These are phyloP conservation scores for Lichtheimia ramosa DNA, from an alignment of 371 early-diverging fungal genomes.

Conservation along the genomic window DNA sequence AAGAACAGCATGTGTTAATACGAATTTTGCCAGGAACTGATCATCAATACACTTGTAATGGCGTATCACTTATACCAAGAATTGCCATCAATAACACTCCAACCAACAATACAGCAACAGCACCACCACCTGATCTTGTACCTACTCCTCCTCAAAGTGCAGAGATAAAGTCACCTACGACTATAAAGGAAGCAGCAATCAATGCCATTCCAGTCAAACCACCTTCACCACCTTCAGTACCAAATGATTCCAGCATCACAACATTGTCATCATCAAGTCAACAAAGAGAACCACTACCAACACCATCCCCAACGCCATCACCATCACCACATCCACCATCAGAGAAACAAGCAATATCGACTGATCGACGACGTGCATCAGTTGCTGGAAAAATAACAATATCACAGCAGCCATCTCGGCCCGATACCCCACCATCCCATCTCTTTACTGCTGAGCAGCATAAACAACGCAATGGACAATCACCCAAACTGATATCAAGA, in stretches of 20 bases:
- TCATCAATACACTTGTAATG: not conserved
- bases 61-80: not conserved
- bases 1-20: conserved; percentile 17
- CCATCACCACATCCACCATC: not conserved
- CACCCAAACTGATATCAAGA: too few relatives aligned
- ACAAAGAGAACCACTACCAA: not conserved
- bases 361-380: too few relatives aligned
- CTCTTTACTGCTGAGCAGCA: too few relatives aligned
- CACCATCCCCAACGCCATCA: not conserved
- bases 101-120: not conserved
- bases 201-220: not conserved
- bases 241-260: too few relatives aligned
- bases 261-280: too few relatives aligned
- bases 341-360: too few relatives aligned
- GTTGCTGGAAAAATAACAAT: too few relatives aligned
- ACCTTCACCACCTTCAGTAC: too few relatives aligned
- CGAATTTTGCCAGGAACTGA: not conserved
- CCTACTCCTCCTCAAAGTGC: conserved; percentile 3
- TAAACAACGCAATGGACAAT: too few relatives aligned
- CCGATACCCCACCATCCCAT: too few relatives aligned
- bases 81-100: not conserved
- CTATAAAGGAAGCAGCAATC: not conserved
- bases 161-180: not conserved
- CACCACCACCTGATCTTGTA: not conserved
- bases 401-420: too few relatives aligned